Conservation (phyloP, 139 green algal species). For the Volvox reticuliferus region DNA sequence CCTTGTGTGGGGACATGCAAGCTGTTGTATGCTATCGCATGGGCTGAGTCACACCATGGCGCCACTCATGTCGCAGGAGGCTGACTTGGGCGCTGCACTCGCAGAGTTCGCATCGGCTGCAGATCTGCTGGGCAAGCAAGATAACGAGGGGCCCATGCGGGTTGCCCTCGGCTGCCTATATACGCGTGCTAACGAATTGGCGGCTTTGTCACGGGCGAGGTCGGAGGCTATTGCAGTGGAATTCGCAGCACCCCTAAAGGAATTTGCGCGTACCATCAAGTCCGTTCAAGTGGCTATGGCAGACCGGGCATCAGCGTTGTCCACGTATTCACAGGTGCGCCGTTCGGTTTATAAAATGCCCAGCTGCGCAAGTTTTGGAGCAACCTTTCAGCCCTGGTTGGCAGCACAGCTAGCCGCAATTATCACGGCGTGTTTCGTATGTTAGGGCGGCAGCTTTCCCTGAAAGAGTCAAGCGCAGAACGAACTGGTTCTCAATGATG, state of each 20-base stretch:
- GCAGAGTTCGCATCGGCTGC: conserved; percentile 82
- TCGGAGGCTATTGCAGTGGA: conserved; percentile 52
- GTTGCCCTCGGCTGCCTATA: conserved; percentile 50
- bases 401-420: no score
- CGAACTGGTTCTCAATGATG: no score
- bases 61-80: conserved; percentile 70
- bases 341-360: no score
- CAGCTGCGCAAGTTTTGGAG: no score
- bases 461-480: no score
- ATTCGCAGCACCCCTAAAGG: conserved; percentile 92
- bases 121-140: conserved; percentile 67
- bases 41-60: no score
- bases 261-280: conserved; percentile 80
- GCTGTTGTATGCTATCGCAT: no score
- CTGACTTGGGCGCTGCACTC: conserved; percentile 75
- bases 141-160: conserved; percentile 53
- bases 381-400: no score
- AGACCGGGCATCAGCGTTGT: conserved; percentile 75
- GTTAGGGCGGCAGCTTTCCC: no score
- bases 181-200: conserved; percentile 20
- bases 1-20: no score
- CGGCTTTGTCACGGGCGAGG: conserved; percentile 31
- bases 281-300: conserved; percentile 77
- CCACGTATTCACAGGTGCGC: conserved; percentile 50
- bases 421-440: no score